phyloP scores from a whole-genome alignment of 2,329 filamentous ascomycete genomes.

The Hypoxylon sp. region DNA sequence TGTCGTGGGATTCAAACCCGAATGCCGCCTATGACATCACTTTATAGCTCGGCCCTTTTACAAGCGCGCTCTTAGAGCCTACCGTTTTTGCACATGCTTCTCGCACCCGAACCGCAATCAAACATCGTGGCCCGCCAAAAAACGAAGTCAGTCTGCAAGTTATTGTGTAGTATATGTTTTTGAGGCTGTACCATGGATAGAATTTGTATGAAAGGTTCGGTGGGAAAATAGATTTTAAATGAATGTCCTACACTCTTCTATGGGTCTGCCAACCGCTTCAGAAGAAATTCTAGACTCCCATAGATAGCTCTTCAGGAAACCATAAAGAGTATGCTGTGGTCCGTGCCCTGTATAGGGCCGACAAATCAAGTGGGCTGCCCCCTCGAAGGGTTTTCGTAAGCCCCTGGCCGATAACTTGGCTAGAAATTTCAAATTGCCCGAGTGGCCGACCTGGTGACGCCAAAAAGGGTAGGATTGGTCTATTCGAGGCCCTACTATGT shows the following conservation, averaged over 20 bases:
- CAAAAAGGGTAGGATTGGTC: conserved; percentile 36
- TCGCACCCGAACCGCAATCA: conserved; percentile 17
- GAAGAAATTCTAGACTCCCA: conserved; percentile 33
- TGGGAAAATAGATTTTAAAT: conserved; percentile 12
- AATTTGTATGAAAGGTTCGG: conserved; percentile 14
- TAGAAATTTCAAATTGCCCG: conserved; percentile 28
- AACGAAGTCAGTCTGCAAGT: background rate
- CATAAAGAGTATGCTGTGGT: conserved; percentile 16
- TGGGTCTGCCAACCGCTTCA: conserved; percentile 26
- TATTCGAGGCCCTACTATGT: conserved; percentile 36
- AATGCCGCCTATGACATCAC: conserved; percentile 38
- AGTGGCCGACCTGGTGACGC: conserved; percentile 36
- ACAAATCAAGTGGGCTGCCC: conserved; percentile 20
- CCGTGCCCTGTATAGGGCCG: conserved; percentile 9
- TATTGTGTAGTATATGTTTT: too few species aligned
- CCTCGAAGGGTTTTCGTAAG: conserved; percentile 9
- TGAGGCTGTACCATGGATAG: background rate
- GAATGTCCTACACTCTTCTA: conserved; percentile 33
- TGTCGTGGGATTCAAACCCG: conserved; percentile 36
- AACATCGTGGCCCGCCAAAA: conserved; percentile 34
- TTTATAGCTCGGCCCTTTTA: conserved; percentile 26
- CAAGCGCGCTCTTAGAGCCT: conserved; percentile 22
- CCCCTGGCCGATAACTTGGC: conserved; percentile 31
- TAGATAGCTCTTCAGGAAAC: conserved; percentile 32
- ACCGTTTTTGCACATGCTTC: conserved; percentile 28